Evolutionary conservation across 2,329 filamentous ascomycete species (phyloP).

Genomic region (Fusarium sororula): DNA sequence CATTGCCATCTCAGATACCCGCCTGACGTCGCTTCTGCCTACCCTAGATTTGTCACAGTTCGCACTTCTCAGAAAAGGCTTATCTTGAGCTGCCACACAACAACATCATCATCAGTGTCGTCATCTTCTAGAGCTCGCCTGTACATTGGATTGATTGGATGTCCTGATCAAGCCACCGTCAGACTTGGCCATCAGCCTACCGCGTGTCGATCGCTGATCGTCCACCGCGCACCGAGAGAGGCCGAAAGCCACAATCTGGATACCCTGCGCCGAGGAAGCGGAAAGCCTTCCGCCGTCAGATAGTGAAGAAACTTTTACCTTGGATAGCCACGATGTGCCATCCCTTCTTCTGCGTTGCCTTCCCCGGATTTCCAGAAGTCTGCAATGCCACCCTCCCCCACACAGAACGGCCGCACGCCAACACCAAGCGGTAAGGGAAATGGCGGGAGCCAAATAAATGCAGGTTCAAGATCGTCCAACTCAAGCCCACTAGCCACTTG

Average conservation of each 20-base stretch:
- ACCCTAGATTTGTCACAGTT: neutral
- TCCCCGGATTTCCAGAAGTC: constrained; percentile 37
- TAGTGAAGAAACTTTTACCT: neutral
- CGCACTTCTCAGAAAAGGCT: neutral
- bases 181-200: constrained; percentile 22
- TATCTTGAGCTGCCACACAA: constrained; percentile 10
- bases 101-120: constrained; percentile 21
- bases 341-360: neutral
- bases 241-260: neutral
- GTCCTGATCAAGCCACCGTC: constrained; percentile 17
- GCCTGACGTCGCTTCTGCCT: neutral
- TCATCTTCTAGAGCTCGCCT: constrained; percentile 14
- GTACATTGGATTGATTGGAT: constrained; percentile 16
- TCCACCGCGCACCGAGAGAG: constrained; percentile 21
- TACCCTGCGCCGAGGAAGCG: constrained; percentile 4
- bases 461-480: constrained; percentile 27
- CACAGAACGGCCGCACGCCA: constrained; percentile 21
- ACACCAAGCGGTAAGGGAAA: constrained; percentile 22
- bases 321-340: neutral
- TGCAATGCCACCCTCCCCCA: constrained; percentile 36
- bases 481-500: constrained; percentile 30
- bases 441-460: constrained; percentile 30
- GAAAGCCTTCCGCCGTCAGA: constrained; percentile 31
- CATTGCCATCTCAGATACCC: constrained; percentile 1
- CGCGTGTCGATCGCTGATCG: constrained; percentile 29